phyloP scores from a whole-genome alignment of 2,329 filamentous ascomycete species.

The Aspergillus felis region DNA sequence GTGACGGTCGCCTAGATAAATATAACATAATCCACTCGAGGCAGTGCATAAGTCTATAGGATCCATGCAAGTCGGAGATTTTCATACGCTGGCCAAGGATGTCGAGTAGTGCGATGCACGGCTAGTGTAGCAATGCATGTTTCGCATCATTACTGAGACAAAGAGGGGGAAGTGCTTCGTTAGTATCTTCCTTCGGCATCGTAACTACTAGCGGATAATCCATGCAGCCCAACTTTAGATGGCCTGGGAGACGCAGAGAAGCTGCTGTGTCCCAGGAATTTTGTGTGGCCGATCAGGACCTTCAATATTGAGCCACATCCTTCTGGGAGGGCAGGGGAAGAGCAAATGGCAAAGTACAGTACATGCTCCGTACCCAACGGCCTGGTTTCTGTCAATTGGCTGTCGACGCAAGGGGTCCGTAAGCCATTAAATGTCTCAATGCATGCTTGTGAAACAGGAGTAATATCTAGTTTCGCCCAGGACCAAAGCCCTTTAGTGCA shows the following conservation, averaged over 20 bases:
- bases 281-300: background rate
- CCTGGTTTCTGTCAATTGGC: background rate
- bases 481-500: background rate
- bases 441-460: background rate
- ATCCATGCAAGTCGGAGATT: conserved; percentile 15
- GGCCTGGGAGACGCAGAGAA: background rate
- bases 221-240: background rate
- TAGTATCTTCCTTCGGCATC: background rate
- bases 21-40: background rate
- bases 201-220: background rate
- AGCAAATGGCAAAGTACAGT: background rate
- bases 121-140: conserved; percentile 7
- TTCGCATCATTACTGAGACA: conserved; percentile 8
- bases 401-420: background rate
- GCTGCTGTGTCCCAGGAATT: background rate
- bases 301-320: background rate
- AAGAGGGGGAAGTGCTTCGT: background rate
- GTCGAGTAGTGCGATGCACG: conserved; percentile 4
- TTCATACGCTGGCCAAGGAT: conserved; percentile 2
- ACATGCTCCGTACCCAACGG: background rate
- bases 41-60: background rate
- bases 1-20: conserved; percentile 3
- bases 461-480: background rate
- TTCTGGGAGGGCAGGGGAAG: background rate
- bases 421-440: background rate